Base-by-base conservation (phyloP, 2,329 filamentous ascomycete species). In the Colletotrichum kahawae region DNA sequence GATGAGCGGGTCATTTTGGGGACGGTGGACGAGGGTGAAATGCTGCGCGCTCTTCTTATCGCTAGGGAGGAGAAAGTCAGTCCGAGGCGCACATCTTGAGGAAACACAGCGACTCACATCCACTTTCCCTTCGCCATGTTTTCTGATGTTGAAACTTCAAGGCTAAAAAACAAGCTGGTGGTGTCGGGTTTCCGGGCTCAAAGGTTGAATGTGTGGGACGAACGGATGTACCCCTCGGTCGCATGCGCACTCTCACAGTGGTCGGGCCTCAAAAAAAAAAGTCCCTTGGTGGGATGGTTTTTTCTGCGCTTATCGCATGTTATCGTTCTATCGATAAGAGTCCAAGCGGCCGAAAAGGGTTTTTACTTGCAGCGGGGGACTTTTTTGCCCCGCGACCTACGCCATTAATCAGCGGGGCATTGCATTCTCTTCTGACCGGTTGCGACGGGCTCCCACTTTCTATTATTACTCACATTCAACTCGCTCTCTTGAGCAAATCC, bases 1-100 rank as follows among this genome's bases (percentile, higher is more conserved):
- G 83, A 99, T 98, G 80, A 96, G 92, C 62, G 97, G 97, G 84
- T 99, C 97, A 92, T 98, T 95, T 86, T 99, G 97, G 38, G 96
- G 95, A 82, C 97, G 95, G 87, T 98, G 95, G 80, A 98, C 95
- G 83, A 99, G 94, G 79, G 94, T 94, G 86, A 98, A 98, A 86
- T 96, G 97, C 83, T 95, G 94, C 80, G 97, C 96, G 76, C 91
- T 94, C 86, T 98, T 98, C 88, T 98, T 98, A 88, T 98, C 85
- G 80, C 88, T 91, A 2, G 0, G 76, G n/a, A 60, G 74, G 74
- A 67, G 75, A 77, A 34, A n/a, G 80, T 83, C 33, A 75, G 73
- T 31, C 8, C 13, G 7, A 24, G 14, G n/a, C n/a, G 31, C 43
- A 27, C 2, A 3, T 36, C 18, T 24, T 10, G 4, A 3, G 3